Percentiles rank a stretch among this genome's conserved stretches.
These are phyloP conservation scores for Phyllosticta ampelicida DNA, from an alignment of 2,329 filamentous ascomycete genomes.

Conservation along the genomic window DNA sequence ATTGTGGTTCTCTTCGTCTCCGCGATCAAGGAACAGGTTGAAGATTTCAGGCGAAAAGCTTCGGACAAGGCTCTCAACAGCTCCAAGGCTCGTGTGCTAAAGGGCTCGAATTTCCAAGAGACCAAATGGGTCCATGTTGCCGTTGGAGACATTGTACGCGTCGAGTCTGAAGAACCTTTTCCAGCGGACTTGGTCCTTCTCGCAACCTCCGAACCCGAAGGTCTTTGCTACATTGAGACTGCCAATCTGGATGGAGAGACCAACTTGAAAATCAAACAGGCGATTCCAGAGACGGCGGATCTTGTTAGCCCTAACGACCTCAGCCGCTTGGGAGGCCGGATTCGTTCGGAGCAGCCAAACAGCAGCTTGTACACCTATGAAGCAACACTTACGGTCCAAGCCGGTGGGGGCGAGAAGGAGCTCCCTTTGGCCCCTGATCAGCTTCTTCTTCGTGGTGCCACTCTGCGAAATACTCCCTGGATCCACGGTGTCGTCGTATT, in stretches of 20 bases:
- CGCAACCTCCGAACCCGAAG: constrained; percentile 92
- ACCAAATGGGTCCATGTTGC: constrained; percentile 89
- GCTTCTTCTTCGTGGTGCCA: constrained; percentile 83
- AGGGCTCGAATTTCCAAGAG: constrained; percentile 73
- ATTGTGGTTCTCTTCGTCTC: constrained; percentile 87
- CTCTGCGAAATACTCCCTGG: constrained; percentile 92
- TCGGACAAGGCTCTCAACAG: constrained; percentile 82
- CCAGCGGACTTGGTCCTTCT: constrained; percentile 87
- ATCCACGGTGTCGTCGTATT: constrained; percentile 94
- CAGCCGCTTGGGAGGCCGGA: constrained; percentile 70
- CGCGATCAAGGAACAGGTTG: constrained; percentile 84
- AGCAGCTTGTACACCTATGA: constrained; percentile 98
- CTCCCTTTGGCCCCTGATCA: constrained; percentile 84
- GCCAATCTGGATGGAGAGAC: constrained; percentile 97
- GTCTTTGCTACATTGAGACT: constrained; percentile 96
- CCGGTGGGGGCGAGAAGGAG: constrained; percentile 87
- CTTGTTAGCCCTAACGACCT: constrained; percentile 81
- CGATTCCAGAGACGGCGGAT: constrained; percentile 78
- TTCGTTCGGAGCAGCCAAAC: constrained; percentile 95
- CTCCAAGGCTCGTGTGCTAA: constrained; percentile 72
- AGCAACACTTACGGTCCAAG: constrained; percentile 82
- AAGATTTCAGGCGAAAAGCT: constrained; percentile 81
- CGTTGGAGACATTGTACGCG: constrained; percentile 84
- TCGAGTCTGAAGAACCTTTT: constrained; percentile 91
- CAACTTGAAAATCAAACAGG: constrained; percentile 98